A percentile compares a stretch with the other conserved stretches of the same genome.
Conservation (phyloP, 2,329 filamentous ascomycete genomes). For the Monilinia polystroma region DNA sequence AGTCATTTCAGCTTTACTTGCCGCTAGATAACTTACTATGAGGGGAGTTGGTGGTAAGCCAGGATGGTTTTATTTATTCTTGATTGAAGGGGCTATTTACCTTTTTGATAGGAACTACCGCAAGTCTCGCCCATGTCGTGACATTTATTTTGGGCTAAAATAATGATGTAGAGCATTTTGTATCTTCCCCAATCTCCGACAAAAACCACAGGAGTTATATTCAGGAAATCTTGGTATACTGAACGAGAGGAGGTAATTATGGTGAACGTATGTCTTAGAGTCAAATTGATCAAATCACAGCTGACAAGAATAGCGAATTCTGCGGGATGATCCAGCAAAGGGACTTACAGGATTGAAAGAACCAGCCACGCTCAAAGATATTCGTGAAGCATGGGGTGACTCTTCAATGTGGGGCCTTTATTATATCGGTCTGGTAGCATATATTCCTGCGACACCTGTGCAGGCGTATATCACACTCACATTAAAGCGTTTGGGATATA, state of each 20-base stretch:
- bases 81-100: slow-evolving; percentile 38
- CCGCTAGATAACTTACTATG: slow-evolving; percentile 56
- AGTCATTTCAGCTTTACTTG: slow-evolving; percentile 55
- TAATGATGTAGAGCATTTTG: not conserved
- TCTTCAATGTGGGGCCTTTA: slow-evolving; percentile 56
- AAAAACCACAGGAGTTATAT: slow-evolving; percentile 4
- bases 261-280: slow-evolving; percentile 47
- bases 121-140: not conserved
- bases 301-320: slow-evolving; percentile 46
- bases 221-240: slow-evolving; percentile 50
- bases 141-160: not conserved
- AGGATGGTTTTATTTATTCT: slow-evolving; percentile 59
- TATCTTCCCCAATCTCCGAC: slow-evolving; percentile 16
- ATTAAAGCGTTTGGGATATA: slow-evolving; percentile 34
- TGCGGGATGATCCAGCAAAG: slow-evolving; percentile 54
- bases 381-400: slow-evolving; percentile 50
- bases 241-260: slow-evolving; percentile 62
- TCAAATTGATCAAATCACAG: not conserved
- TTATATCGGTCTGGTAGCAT: slow-evolving; percentile 40
- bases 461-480: slow-evolving; percentile 33
- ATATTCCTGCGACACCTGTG: slow-evolving; percentile 32
- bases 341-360: slow-evolving; percentile 51
- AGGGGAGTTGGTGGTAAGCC: slow-evolving; percentile 52
- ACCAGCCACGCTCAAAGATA: slow-evolving; percentile 46
- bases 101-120: slow-evolving; percentile 26